Percentiles rank a stretch among this genome's conserved stretches.
These are phyloP conservation scores for Yamadazyma endophytica DNA, from an alignment of 805 yeast species.

Conservation along the genomic window DNA sequence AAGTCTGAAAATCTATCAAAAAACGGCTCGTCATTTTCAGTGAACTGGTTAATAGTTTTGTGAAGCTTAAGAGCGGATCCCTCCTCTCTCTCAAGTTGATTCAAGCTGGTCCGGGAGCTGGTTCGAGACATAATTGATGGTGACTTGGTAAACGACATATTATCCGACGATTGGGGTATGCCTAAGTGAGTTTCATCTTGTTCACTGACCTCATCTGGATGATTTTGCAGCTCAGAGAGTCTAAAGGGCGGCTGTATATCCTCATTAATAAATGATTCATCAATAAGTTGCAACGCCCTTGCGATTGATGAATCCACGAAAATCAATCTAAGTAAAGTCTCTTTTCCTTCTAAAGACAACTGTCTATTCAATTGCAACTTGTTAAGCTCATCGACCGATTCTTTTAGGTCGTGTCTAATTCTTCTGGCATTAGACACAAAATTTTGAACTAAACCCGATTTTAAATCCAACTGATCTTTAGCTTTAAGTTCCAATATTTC, in stretches of 20 bases:
- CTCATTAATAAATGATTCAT: slow-evolving; percentile 27
- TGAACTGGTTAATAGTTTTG: slow-evolving; percentile 6
- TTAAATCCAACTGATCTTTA: slow-evolving; percentile 26
- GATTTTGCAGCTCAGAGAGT: not conserved
- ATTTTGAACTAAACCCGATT: slow-evolving; percentile 25
- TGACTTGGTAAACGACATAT: slow-evolving; percentile 2
- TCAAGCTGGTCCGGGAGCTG: slow-evolving; percentile 28
- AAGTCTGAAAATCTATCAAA: slow-evolving; percentile 9
- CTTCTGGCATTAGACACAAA: slow-evolving; percentile 23
- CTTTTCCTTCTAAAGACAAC: slow-evolving; percentile 68
- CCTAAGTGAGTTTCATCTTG: no score
- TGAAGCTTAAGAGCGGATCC: slow-evolving; percentile 36
- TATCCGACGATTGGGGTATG: no score
- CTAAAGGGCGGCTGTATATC: slow-evolving; percentile 2
- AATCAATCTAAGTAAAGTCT: slow-evolving; percentile 62
- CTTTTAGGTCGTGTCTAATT: slow-evolving; percentile 26
- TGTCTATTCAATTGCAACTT: slow-evolving; percentile 51
- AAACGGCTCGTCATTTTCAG: not conserved
- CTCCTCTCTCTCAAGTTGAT: slow-evolving; percentile 35
- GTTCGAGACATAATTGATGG: slow-evolving; percentile 17
- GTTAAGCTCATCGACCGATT: slow-evolving; percentile 47
- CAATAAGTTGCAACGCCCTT: slow-evolving; percentile 46
- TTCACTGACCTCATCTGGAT: not conserved
- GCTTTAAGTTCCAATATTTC: slow-evolving; percentile 30
- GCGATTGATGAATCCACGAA: slow-evolving; percentile 67